Evolutionary conservation across 176 grass and related monocot genomes (phyloP).

Genomic region (Oryza rufipogon): DNA sequence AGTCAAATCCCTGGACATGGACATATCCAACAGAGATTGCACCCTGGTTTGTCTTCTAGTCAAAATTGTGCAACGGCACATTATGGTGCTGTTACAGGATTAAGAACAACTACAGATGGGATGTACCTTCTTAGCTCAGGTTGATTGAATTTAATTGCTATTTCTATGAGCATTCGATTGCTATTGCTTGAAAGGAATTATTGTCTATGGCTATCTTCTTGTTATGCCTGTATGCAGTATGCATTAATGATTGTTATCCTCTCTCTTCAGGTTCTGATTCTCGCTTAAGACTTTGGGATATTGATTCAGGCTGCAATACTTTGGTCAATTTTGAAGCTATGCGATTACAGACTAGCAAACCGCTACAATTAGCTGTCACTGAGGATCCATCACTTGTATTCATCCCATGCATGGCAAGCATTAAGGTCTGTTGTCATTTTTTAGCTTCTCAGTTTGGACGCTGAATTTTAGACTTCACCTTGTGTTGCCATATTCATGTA

Average conservation of each 20-base stretch:
- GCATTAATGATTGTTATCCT: not conserved
- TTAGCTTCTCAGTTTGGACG: slow-evolving; percentile 23
- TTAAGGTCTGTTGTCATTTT: slow-evolving; percentile 64
- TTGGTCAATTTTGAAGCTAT: slow-evolving; percentile 86
- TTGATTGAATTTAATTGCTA: slow-evolving; percentile 34
- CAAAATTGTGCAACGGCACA: slow-evolving; percentile 81
- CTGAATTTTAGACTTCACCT: slow-evolving; percentile 30
- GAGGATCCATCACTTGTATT: slow-evolving; percentile 80
- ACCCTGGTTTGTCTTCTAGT: slow-evolving; percentile 76
- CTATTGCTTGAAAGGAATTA: slow-evolving; percentile 1
- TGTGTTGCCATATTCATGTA: slow-evolving; percentile 38
- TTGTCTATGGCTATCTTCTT: not conserved
- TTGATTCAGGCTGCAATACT: slow-evolving; percentile 85
- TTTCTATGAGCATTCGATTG: slow-evolving; percentile 41
- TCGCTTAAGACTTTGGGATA: slow-evolving; percentile 89
- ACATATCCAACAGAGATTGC: slow-evolving; percentile 52
- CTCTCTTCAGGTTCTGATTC: slow-evolving; percentile 86
- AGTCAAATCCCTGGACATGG: slow-evolving; percentile 41
- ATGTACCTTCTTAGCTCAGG: slow-evolving; percentile 98
- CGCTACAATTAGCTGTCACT: slow-evolving; percentile 74
- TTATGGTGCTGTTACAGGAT: slow-evolving; percentile 94
- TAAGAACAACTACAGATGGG: slow-evolving; percentile 83
- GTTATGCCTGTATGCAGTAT: slow-evolving; percentile 17
- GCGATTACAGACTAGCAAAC: slow-evolving; percentile 75
- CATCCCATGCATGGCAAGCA: slow-evolving; percentile 81